A percentile compares a stretch with the other conserved stretches of the same genome.
Evolutionary conservation across 148 eudicot genomes (phyloP).

Genomic region (Polygonum aviculare): DNA sequence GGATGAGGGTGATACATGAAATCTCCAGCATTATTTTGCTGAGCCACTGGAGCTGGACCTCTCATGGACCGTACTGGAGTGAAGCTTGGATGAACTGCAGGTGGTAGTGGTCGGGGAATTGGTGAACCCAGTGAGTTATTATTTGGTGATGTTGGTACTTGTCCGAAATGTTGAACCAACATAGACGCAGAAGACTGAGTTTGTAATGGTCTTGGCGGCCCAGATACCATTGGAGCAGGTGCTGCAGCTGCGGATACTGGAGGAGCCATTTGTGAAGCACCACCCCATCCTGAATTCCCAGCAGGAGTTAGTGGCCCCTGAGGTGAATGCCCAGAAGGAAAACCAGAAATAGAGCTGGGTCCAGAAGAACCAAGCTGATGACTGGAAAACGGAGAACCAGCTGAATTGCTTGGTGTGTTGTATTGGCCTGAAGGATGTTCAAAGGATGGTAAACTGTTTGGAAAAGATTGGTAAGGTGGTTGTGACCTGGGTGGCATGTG

Average conservation of each 20-base stretch:
- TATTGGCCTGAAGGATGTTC: conserved; percentile 30
- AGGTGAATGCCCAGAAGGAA: conserved; percentile 20
- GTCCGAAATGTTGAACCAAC: conserved; percentile 24
- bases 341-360: conserved; percentile 16
- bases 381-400: conserved; percentile 21
- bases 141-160: conserved; percentile 19
- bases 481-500: conserved; percentile 29
- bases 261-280: conserved; percentile 15
- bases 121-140: conserved; percentile 26
- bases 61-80: conserved; percentile 33
- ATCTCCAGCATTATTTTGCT: conserved; percentile 39
- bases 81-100: conserved; percentile 38
- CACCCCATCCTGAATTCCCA: conserved; percentile 28
- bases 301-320: conserved; percentile 19
- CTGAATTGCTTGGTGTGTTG: conserved; percentile 24
- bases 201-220: conserved; percentile 20
- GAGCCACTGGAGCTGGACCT: conserved; percentile 29
- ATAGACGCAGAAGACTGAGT: conserved; percentile 25
- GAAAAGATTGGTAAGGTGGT: conserved; percentile 32
- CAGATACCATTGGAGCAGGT: conserved; percentile 13
- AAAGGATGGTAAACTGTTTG: conserved; percentile 29
- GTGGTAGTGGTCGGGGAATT: conserved; percentile 22
- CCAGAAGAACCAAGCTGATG: conserved; percentile 24
- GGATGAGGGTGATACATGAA: conserved; percentile 75
- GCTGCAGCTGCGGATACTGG: conserved; percentile 11